Evolutionary conservation across 2,329 filamentous ascomycete genomes (phyloP).

Genomic region (Epichloe festucae): DNA sequence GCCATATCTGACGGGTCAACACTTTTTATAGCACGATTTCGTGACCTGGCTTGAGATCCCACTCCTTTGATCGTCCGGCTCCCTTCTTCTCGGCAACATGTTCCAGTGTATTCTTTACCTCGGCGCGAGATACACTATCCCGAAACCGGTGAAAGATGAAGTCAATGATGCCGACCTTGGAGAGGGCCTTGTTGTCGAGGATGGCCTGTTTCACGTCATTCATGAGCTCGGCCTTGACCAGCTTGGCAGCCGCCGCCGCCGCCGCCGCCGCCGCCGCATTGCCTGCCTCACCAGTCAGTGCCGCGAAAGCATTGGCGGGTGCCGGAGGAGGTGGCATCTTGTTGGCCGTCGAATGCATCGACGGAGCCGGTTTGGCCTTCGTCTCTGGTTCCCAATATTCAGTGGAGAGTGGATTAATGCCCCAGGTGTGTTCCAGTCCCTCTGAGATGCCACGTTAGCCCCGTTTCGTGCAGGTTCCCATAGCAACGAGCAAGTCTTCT

Average conservation of each 20-base stretch:
- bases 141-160: constrained; percentile 26
- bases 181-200: constrained; percentile 25
- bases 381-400: constrained; percentile 56
- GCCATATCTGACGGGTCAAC: not conserved
- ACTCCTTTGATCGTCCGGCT: constrained; percentile 23
- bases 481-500: constrained; percentile 22
- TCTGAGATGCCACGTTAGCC: constrained; percentile 19
- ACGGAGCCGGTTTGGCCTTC: constrained; percentile 14
- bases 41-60: constrained; percentile 27
- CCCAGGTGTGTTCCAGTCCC: constrained; percentile 32
- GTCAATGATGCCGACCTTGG: constrained; percentile 28
- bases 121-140: constrained; percentile 22
- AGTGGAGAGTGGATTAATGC: constrained; percentile 75
- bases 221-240: constrained; percentile 26
- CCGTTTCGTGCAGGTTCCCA: not conserved
- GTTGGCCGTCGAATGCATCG: constrained; percentile 6
- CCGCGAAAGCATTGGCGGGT: constrained; percentile 24
- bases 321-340: constrained; percentile 22
- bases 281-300: constrained; percentile 13
- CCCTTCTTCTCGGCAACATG: constrained; percentile 27
- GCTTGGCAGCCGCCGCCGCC: constrained; percentile 11
- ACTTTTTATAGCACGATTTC: constrained; percentile 19
- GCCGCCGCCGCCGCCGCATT: not conserved
- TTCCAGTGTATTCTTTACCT: constrained; percentile 30
- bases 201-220: constrained; percentile 30